Evolutionary conservation across 2,329 filamentous ascomycete species (phyloP).

Genomic region (Colletotrichum abscissum): DNA sequence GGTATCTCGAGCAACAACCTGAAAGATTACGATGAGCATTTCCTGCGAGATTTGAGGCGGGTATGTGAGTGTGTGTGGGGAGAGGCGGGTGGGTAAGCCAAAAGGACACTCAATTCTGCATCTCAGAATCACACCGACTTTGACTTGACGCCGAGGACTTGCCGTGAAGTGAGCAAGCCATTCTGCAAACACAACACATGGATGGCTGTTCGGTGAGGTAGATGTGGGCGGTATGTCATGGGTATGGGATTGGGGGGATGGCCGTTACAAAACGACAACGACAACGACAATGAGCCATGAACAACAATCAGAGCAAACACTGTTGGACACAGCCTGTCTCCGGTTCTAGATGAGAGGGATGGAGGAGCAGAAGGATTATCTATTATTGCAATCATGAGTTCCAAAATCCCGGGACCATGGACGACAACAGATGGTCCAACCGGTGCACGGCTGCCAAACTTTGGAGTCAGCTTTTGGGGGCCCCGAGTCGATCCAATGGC

Average conservation of each 20-base stretch:
- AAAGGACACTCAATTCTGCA: constrained; percentile 8
- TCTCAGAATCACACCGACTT: constrained; percentile 31
- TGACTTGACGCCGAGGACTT: constrained; percentile 1
- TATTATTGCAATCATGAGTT: constrained; percentile 18
- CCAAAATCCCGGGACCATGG: constrained; percentile 14
- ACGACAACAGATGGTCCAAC: constrained; percentile 19
- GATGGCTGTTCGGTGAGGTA: background rate
- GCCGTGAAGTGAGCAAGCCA: background rate
- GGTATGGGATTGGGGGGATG: background rate
- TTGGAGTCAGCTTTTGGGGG: constrained; percentile 18
- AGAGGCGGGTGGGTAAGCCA: background rate
- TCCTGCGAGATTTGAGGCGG: constrained; percentile 23
- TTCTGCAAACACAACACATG: constrained; percentile 32
- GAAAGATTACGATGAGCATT: constrained; percentile 6
- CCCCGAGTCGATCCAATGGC: constrained; percentile 15
- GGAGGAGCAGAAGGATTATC: background rate
- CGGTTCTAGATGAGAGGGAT: background rate
- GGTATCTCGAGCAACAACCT: constrained; percentile 26
- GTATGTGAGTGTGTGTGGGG: constrained; percentile 11
- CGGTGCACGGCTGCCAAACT: background rate
- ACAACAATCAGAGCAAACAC: constrained; percentile 18
- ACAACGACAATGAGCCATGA: background rate
- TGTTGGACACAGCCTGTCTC: background rate
- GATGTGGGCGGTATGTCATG: background rate
- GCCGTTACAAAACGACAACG: background rate